Base-by-base conservation (phyloP, 148 eudicot genomes). In the Rhododendron ovatum region DNA sequence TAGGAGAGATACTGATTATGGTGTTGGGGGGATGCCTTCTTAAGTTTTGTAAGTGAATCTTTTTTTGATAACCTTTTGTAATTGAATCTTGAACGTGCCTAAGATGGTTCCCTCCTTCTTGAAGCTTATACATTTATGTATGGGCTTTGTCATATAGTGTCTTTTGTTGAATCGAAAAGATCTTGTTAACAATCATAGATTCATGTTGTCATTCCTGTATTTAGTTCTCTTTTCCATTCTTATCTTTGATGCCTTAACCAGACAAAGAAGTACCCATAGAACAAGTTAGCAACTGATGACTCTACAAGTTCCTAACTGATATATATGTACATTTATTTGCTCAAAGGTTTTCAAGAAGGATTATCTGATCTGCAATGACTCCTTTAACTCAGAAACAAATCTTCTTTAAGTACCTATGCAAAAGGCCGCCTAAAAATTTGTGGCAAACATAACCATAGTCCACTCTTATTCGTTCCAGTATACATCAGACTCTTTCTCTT, bases 1-100 rank as follows among this genome's bases (percentile, higher is more conserved):
- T 83, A 92, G 99, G 88, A 86, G 89, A 61, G 95, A 82, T 22
- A 33, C 87, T 67, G 30, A 30, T 30, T 79, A 88, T 24, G 45
- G 50, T 50, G 65, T 75, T 77, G 83, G 76, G 77, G 83, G 76
- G 75, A 59, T 69, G 84, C 65, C 91, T 80, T 86, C 85, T 75
- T 69, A 82, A n/a, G 41, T 73, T 82, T 24, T 43, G 61, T 86
- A 28, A 63, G 61, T 45, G 74, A 86, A 53, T 73, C 28, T 57
- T 35, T 41, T 41, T 41, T 41, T 41, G 45, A 41, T 41, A 41
- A 41, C 45, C 45, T 73, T 82, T 24, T 43, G 61, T 86, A 28
- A 63, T 47, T 45, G 74, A 86, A 53, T 73, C 28, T 57, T 35
- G 43, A 79, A 79, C 30, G 3, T 65, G 28, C 30, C 71, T 79